These are phyloP conservation scores for Quercus ilex DNA, from an alignment of 306 rosid genomes.

Conservation along the genomic window DNA sequence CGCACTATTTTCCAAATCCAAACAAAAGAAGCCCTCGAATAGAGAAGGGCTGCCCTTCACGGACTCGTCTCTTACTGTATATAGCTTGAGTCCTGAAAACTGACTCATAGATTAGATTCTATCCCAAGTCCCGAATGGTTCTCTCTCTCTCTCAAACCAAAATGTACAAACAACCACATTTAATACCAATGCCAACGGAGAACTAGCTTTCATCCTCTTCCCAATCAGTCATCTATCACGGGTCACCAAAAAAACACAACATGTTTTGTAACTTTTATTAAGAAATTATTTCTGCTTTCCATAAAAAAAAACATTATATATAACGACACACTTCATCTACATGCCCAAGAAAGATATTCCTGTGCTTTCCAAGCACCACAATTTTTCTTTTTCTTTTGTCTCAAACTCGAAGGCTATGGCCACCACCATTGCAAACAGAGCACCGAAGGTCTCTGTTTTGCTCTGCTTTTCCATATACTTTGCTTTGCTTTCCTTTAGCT, in stretches of 20 bases:
- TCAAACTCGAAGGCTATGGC: conserved; percentile 32
- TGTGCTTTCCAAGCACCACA: background rate
- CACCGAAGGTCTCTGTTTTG: conserved; percentile 53
- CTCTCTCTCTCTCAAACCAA: background rate
- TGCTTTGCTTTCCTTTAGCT: conserved; percentile 3
- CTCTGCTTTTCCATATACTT: conserved; percentile 26
- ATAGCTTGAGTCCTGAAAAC: background rate
- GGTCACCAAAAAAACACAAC: conserved; percentile 44
- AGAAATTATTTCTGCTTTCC: background rate
- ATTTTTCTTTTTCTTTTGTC: background rate
- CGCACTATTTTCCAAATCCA: background rate
- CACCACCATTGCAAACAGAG: conserved; percentile 38
- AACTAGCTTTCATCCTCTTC: conserved; percentile 1
- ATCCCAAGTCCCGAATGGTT: conserved; percentile 6
- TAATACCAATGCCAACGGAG: background rate
- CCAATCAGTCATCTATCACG: conserved; percentile 46
- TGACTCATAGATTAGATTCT: too few species aligned
- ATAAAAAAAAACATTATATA: background rate
- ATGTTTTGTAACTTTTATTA: background rate
- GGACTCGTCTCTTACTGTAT: conserved; percentile 32
- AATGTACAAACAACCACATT: conserved; percentile 25
- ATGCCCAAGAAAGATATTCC: conserved; percentile 13
- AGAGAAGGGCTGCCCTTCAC: conserved; percentile 32
- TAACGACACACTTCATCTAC: background rate
- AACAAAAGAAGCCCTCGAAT: conserved; percentile 13